Percentiles rank a stretch among this genome's conserved stretches.
Evolutionary conservation across 805 yeast species (phyloP).

Genomic region (Saccharomycopsis fodiens): DNA sequence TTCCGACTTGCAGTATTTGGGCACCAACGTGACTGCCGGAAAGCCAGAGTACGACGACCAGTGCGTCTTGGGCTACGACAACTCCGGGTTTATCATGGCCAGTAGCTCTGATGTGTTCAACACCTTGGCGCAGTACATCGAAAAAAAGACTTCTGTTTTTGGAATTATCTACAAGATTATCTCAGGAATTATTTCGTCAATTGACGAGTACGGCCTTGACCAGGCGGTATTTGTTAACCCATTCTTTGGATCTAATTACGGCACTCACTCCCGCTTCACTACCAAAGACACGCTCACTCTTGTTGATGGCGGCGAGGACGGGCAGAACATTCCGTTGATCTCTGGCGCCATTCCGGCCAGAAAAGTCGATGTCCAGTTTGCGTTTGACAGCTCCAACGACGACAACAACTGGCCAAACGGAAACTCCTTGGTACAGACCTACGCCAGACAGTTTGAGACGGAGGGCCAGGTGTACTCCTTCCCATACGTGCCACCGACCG

Average conservation of each 20-base stretch:
- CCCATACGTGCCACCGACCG: conserved; percentile 72
- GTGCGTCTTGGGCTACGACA: conserved; percentile 69
- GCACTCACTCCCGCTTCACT: conserved; percentile 32
- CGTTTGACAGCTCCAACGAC: conserved; percentile 63
- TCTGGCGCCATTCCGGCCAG: conserved; percentile 57
- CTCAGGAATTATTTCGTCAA: conserved; percentile 36
- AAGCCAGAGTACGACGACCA: conserved; percentile 27
- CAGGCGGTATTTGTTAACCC: conserved; percentile 66
- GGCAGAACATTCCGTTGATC: conserved; percentile 53
- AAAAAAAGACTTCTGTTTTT: not conserved
- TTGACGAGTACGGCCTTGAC: conserved; percentile 49
- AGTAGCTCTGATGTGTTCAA: conserved; percentile 80
- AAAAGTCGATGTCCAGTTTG: conserved; percentile 53
- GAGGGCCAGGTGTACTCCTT: conserved; percentile 51
- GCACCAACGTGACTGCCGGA: conserved; percentile 59
- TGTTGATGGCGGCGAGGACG: conserved; percentile 70
- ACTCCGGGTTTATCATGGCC: conserved; percentile 75
- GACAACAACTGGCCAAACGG: conserved; percentile 65
- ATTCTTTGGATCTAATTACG: conserved; percentile 39
- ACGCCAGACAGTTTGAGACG: conserved; percentile 46
- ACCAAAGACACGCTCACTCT: conserved; percentile 39
- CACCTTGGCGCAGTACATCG: conserved; percentile 30
- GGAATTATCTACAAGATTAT: conserved; percentile 33
- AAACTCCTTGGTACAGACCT: conserved; percentile 47
- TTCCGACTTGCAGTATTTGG: conserved; percentile 59